Evolutionary conservation across 176 grass and related monocot genomes (phyloP), one percentile per base, ranked within the genome.

Genomic region (Tuctoria greenei): DNA sequence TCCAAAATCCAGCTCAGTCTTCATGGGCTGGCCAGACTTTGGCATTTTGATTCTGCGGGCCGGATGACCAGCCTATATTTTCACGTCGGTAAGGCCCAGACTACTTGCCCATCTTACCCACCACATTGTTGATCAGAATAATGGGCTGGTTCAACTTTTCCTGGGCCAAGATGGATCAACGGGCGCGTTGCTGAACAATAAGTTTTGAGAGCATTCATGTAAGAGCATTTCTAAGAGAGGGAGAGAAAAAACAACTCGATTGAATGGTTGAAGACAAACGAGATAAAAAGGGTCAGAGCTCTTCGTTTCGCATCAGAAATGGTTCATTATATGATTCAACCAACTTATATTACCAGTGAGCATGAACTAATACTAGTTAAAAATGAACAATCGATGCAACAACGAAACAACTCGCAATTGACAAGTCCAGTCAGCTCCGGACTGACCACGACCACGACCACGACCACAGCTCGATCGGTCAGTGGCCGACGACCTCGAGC

Each of bases 401-500:
- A 54, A 74, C 11, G 72, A 13, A 4, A 10, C 65, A 66, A n/a
- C 79, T 16, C 21, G 23, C 39, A n/a, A n/a, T n/a, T n/a, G n/a
- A 42, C 4, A 67, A 60, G 23, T 12, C 23, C 55, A 51, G 55
- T 25, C 21, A 58, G n/a, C 52, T 24, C 23, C 9, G 54, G 3
- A 56, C 10, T 6, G 20, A 20, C 50, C 50, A 21, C 50, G 31
- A 3, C 3, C 31, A 31, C 31, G 3, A 3, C 31, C n/a, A n/a
- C n/a, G n/a, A n/a, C n/a, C n/a, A 46, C 13, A n/a, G 24, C 7
- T 54, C 50, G 1, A 8, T 34, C 25, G 31, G 17, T 85, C 80
- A 91, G 76, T 95, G 92, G 10, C 92, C 92, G 31, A 92, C 37
- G 59, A 95, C 77, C 57, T 86, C 17, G 68, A 84, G 71, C 35